Evolutionary conservation across 2,329 filamentous ascomycete species (phyloP).

Genomic region (Coniochaeta hoffmannii): DNA sequence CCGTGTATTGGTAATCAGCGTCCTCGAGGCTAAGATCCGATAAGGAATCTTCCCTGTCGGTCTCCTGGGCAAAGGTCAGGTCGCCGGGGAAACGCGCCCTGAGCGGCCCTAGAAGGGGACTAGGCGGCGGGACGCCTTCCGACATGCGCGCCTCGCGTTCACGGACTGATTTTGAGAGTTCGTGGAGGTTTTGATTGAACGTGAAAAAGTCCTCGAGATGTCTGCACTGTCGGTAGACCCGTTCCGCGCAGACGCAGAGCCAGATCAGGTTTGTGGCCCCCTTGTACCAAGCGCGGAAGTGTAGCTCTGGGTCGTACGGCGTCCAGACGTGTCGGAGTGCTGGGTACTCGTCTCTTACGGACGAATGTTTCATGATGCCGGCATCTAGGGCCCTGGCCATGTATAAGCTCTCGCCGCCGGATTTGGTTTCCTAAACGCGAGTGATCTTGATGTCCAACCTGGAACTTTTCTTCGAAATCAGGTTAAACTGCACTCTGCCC

Average conservation of each 20-base stretch:
- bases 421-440: background rate
- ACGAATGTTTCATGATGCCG: background rate
- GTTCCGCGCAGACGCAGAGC: background rate
- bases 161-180: too few relatives aligned
- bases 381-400: background rate
- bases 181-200: too few relatives aligned
- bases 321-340: background rate
- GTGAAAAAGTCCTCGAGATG: too few relatives aligned
- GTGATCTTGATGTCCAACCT: background rate
- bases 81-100: too few relatives aligned
- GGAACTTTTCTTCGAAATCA: background rate
- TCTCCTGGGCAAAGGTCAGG: too few relatives aligned
- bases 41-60: too few relatives aligned
- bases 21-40: too few relatives aligned
- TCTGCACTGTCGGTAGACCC: too few relatives aligned
- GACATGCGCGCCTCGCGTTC: too few relatives aligned
- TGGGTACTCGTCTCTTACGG: background rate
- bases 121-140: too few relatives aligned
- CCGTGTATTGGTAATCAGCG: too few relatives aligned
- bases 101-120: too few relatives aligned
- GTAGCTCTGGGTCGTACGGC: background rate
- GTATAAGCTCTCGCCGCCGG: background rate
- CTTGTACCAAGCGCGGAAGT: background rate
- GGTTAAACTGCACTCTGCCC: background rate
- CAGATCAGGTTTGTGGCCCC: background rate